These are phyloP conservation scores for Coemansia sp. DNA, from an alignment of 192 early-diverging fungal genomes.

Conservation along the genomic window DNA sequence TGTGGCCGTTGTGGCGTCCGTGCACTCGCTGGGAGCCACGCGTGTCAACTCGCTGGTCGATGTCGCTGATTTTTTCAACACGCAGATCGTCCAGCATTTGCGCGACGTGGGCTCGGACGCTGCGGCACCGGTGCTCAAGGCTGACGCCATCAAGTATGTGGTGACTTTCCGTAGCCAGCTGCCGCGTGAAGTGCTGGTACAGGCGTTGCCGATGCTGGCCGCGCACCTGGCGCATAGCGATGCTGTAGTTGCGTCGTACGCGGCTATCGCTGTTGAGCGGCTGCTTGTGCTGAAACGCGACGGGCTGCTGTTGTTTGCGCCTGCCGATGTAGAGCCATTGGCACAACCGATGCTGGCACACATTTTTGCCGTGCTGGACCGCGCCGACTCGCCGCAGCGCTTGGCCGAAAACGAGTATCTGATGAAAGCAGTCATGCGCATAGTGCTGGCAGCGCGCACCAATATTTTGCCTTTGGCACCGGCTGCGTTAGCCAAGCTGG, in stretches of 20 bases:
- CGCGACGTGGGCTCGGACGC: constrained; percentile 65
- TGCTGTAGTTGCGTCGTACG: constrained; percentile 88
- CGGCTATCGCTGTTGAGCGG: constrained; percentile 88
- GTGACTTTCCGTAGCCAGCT: constrained; percentile 94
- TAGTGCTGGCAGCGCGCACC: constrained; percentile 74
- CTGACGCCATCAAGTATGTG: constrained; percentile 92
- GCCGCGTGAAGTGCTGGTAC: constrained; percentile 71
- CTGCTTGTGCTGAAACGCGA: constrained; percentile 78
- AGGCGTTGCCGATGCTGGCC: constrained; percentile 75
- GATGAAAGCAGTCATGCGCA: constrained; percentile 90
- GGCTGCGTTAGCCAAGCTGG: constrained; percentile 73
- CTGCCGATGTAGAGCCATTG: constrained; percentile 69
- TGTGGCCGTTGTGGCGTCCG: constrained; percentile 77
- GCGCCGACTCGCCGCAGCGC: constrained; percentile 80
- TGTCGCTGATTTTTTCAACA: constrained; percentile 77
- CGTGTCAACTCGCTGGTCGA: constrained; percentile 81
- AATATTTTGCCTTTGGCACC: constrained; percentile 72
- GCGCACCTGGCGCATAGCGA: constrained; percentile 78
- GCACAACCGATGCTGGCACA: constrained; percentile 67
- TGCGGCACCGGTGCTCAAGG: constrained; percentile 85
- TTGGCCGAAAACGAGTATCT: constrained; percentile 96
- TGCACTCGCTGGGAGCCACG: constrained; percentile 80
- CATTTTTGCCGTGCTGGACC: constrained; percentile 77
- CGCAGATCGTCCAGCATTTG: constrained; percentile 84
- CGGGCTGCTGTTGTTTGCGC: constrained; percentile 60